Evolutionary conservation across 2,329 filamentous ascomycete species (phyloP).

Genomic region (Paecilomyces fulvus): DNA sequence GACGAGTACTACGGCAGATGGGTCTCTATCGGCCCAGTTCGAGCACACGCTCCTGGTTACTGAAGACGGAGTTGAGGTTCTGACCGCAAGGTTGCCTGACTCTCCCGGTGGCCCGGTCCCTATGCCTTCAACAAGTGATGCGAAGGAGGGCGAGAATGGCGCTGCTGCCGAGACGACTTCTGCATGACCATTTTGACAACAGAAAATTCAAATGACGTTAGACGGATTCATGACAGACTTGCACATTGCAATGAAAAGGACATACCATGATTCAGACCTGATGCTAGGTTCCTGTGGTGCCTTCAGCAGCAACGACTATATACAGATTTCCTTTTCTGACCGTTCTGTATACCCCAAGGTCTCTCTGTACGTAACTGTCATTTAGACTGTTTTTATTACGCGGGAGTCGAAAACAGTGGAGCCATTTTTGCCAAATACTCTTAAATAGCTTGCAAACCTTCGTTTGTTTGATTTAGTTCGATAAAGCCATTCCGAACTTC

Average conservation of each 20-base stretch:
- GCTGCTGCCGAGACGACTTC: not conserved
- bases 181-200: not conserved
- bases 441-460: too few relatives aligned
- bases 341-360: not conserved
- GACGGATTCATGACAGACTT: not conserved
- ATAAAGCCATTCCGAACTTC: conserved; percentile 2
- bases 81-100: conserved; percentile 64
- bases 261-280: not conserved
- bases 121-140: conserved; percentile 37
- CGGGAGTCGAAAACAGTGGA: too few relatives aligned
- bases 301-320: not conserved
- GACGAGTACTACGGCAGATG: conserved; percentile 91
- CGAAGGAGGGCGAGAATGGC: not conserved
- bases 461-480: not conserved
- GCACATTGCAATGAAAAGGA: not conserved
- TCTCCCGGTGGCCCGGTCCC: conserved; percentile 67
- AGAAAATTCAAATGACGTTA: conserved; percentile 2
- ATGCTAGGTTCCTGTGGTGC: not conserved
- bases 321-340: not conserved
- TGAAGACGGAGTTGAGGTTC: conserved; percentile 69
- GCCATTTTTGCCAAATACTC: too few relatives aligned
- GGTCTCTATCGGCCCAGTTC: conserved; percentile 87
- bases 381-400: too few relatives aligned
- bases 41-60: conserved; percentile 81
- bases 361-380: too few relatives aligned